Evolutionary conservation across 139 green algal genomes (phyloP).

Genomic region (Trebouxia sp.): DNA sequence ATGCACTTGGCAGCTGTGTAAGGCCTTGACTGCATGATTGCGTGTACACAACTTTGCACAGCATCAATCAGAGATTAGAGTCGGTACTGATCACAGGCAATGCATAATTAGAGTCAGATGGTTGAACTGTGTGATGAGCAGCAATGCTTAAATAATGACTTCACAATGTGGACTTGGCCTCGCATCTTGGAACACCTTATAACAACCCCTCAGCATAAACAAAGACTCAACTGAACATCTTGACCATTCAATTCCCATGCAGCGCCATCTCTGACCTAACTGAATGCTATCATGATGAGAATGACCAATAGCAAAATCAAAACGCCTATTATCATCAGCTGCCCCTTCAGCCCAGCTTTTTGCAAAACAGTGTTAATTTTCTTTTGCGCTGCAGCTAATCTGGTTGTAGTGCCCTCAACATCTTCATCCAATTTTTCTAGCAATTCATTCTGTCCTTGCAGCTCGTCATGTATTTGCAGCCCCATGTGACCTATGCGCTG

Average conservation of each 20-base stretch:
- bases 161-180: too few relatives aligned
- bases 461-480: conserved; percentile 78
- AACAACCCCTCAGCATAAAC: too few relatives aligned
- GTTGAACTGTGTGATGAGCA: too few relatives aligned
- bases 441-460: conserved; percentile 62
- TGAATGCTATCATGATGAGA: conserved; percentile 34
- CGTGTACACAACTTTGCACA: too few relatives aligned
- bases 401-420: conserved; percentile 71
- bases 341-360: conserved; percentile 71
- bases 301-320: conserved; percentile 47
- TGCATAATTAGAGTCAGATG: too few relatives aligned
- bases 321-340: conserved; percentile 68
- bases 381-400: conserved; percentile 72
- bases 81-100: too few relatives aligned
- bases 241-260: not conserved
- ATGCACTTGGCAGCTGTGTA: not conserved
- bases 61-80: too few relatives aligned
- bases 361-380: conserved; percentile 77
- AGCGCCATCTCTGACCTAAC: not conserved
- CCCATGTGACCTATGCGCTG: conserved; percentile 77
- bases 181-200: too few relatives aligned
- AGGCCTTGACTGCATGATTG: too few relatives aligned
- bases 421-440: conserved; percentile 77
- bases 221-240: too few relatives aligned
- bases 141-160: too few relatives aligned